Conservation (phyloP, 2,329 filamentous ascomycete species). For the Colletotrichum sp. region DNA sequence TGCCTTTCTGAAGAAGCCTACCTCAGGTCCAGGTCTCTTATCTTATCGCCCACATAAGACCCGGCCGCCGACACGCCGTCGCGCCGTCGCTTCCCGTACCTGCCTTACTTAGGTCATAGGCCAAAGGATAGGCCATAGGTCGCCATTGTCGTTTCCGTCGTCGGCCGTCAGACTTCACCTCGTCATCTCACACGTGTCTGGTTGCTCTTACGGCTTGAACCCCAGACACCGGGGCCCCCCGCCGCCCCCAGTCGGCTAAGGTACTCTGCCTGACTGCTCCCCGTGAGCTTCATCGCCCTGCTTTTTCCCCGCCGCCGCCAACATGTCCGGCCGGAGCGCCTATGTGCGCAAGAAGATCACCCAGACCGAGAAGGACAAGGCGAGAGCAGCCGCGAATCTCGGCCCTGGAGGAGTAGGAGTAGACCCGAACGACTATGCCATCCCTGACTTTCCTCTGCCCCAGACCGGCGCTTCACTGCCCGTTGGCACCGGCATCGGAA, state of each 20-base stretch:
- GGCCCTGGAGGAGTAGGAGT: not conserved
- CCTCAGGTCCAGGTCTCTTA: not conserved
- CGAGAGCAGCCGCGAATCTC: slow-evolving; percentile 41
- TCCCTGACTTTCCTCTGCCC: slow-evolving; percentile 42
- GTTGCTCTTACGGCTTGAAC: not conserved
- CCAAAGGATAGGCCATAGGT: not conserved
- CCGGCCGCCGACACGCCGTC: not conserved
- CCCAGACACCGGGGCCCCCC: not conserved
- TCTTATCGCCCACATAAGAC: not conserved
- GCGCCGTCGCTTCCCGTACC: not conserved
- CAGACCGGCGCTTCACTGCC: slow-evolving; percentile 35
- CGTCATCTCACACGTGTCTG: not conserved
- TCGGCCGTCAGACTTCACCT: not conserved
- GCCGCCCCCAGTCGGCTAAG: not conserved
- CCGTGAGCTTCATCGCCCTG: not conserved
- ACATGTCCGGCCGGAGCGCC: slow-evolving; percentile 64
- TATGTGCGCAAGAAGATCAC: slow-evolving; percentile 64
- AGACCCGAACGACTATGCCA: slow-evolving; percentile 41
- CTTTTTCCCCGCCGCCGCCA: not conserved
- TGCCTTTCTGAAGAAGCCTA: not conserved
- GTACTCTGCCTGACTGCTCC: not conserved
- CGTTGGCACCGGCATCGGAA: slow-evolving; percentile 42
- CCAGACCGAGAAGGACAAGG: slow-evolving; percentile 45
- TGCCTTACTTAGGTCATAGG: not conserved
- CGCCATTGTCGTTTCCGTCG: not conserved